Conservation (phyloP, 192 early-diverging fungal genomes). For the Backusella luteola region DNA sequence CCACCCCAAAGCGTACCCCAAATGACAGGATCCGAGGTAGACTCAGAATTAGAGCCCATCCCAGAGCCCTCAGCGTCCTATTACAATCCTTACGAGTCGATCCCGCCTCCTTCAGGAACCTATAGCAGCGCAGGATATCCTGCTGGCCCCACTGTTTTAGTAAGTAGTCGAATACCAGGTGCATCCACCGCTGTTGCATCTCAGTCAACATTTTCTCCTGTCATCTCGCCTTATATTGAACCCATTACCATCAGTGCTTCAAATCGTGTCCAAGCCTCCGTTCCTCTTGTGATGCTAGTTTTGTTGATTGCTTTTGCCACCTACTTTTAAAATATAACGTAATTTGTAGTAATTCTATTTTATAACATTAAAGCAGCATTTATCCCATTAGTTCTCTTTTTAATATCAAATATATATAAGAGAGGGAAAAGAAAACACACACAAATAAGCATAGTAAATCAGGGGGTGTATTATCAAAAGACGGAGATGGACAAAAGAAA, state of each 20-base stretch:
- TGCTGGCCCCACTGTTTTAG: neutral
- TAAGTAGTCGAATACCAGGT: neutral
- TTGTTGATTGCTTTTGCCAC: neutral
- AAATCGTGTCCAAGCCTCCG: neutral
- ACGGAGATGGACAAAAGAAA: neutral
- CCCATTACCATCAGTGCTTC: neutral
- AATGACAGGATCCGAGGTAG: neutral
- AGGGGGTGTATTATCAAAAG: neutral
- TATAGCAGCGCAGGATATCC: neutral
- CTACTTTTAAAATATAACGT: neutral
- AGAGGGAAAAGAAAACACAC: neutral
- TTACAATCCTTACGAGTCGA: neutral
- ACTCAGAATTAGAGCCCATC: neutral
- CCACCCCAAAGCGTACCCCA: neutral
- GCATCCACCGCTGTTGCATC: neutral
- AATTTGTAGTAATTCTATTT: neutral
- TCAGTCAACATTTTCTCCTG: neutral
- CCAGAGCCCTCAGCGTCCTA: neutral
- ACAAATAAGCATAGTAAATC: conserved; percentile 1
- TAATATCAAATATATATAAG: neutral
- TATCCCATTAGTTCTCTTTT: neutral
- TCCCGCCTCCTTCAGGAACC: neutral
- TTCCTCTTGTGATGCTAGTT: neutral
- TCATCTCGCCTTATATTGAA: neutral
- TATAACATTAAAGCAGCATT: neutral